These are phyloP conservation scores for Piloderma croceum DNA, from an alignment of 768 basidiomycete species.

Conservation along the genomic window DNA sequence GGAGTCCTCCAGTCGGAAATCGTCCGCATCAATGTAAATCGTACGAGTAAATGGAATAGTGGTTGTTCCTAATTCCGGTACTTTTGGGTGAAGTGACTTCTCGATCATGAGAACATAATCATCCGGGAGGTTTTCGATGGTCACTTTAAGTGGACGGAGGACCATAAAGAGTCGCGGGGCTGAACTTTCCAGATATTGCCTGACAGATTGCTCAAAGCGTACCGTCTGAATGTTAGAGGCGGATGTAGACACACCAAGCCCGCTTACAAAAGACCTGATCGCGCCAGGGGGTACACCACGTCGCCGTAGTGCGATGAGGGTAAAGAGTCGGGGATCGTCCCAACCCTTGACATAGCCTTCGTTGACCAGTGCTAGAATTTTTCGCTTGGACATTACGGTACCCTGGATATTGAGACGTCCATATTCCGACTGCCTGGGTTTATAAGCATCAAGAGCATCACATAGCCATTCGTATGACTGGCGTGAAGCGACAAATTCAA, in stretches of 20 bases:
- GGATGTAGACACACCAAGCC: conserved; percentile 88
- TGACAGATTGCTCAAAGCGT: conserved; percentile 86
- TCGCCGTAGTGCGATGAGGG: conserved; percentile 89
- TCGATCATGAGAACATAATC: conserved; percentile 79
- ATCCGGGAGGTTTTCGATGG: conserved; percentile 84
- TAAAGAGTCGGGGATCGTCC: conserved; percentile 98
- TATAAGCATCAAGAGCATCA: conserved; percentile 95
- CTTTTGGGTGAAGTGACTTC: conserved; percentile 92
- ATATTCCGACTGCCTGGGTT: conserved; percentile 94
- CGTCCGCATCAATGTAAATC: conserved; percentile 88
- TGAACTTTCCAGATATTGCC: conserved; percentile 83
- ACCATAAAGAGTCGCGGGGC: conserved; percentile 92
- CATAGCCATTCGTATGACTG: conserved; percentile 99
- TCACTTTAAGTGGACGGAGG: conserved; percentile 82
- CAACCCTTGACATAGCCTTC: conserved; percentile 82
- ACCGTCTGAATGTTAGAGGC: conserved; percentile 77
- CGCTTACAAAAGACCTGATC: conserved; percentile 86
- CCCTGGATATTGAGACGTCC: conserved; percentile 91
- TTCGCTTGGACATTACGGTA: conserved; percentile 95
- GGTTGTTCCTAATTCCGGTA: conserved; percentile 78
- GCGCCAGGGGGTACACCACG: conserved; percentile 97
- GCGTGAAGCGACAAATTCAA: conserved; percentile 91
- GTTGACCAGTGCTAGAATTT: conserved; percentile 83
- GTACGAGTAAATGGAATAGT: conserved; percentile 81
- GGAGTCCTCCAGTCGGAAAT: conserved; percentile 88